Conservation (phyloP, 2,329 filamentous ascomycete species). For the Tothia fuscella region DNA sequence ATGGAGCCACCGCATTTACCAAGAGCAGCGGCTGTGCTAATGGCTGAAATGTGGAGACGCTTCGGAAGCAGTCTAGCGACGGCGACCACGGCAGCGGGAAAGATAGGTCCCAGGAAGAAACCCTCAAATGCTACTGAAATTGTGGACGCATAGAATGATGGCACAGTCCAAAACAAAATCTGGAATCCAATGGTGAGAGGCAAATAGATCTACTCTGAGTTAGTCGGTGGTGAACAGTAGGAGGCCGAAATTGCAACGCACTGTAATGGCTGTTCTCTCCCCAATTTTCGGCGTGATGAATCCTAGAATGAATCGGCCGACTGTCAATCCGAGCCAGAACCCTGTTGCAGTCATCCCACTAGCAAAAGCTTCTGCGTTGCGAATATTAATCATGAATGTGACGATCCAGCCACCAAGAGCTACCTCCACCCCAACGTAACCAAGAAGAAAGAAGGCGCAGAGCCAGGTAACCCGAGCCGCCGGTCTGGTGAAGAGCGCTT, state of each 20-base stretch:
- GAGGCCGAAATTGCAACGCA: conserved; percentile 5
- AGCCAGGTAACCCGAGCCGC: conserved; percentile 54
- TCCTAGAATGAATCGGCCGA: conserved; percentile 60
- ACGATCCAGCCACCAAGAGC: conserved; percentile 71
- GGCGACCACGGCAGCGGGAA: conserved; percentile 61
- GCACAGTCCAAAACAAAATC: conserved; percentile 71
- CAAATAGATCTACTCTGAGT: conserved; percentile 55
- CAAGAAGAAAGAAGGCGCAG: conserved; percentile 60
- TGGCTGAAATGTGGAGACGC: conserved; percentile 64
- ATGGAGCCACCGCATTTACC: conserved; percentile 60
- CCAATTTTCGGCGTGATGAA: conserved; percentile 65
- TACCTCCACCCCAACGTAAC: conserved; percentile 70
- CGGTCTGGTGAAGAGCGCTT: conserved; percentile 35
- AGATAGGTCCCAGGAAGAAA: conserved; percentile 70
- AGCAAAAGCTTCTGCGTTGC: conserved; percentile 55
- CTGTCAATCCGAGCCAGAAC: conserved; percentile 74
- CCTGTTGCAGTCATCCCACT: conserved; percentile 66
- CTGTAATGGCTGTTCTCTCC: conserved; percentile 47
- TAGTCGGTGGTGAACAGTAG: neutral
- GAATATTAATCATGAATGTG: conserved; percentile 73
- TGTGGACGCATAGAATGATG: conserved; percentile 60
- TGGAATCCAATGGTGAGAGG: conserved; percentile 50
- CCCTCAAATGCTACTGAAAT: conserved; percentile 61
- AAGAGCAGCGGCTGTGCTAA: conserved; percentile 70
- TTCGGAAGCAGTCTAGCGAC: conserved; percentile 62